Evolutionary conservation across 192 early-diverging fungal species (phyloP), one percentile per base, ranked within the genome.

Genomic region (Nowakowskiella sp.): DNA sequence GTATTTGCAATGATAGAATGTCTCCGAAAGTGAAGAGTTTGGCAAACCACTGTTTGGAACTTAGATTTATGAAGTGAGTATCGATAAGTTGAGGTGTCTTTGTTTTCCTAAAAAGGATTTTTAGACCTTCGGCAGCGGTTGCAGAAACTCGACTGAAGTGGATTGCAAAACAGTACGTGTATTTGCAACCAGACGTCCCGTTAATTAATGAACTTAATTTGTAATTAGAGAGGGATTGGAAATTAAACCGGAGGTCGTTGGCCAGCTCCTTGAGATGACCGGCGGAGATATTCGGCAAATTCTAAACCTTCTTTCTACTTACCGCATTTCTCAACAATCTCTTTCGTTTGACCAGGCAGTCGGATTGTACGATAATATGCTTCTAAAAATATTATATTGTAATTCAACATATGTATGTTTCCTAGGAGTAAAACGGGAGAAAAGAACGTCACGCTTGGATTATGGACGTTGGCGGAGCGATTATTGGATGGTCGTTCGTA

Each of bases 1-100:
- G 97, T 69, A 97, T 99, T 45, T 97, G 94, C 66, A 99, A 99
- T 62, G 97, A 99, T 67, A 68, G 85, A 1, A 77, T 79, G 51
- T 85, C 85, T 19, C 73, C 83, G 23, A 99, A 95, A 65, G 72
- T 99, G 22, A 74, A 83, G 33, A 78, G 88, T 3, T 70, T 99
- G 47, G 84, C 81, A 22, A 84, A 84, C 65, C 65, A 90, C 56
- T 95, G 91, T 61, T 72, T 78, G 32, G 92, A 97, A 50, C 66
- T 88, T 55, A 62, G 74, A 42, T 99, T 94, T 72, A 70, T 69
- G 51, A 60, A 77, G 76, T 82, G 48, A 65, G 42, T 24, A 9
- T 23, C 7, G 10, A 6, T 34, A n/a, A n/a, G n/a, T n/a, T n/a
- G n/a, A 60, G 26, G 26, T 64, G 2, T n/a, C 30, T 13, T 56